Percentiles rank a stretch among this genome's conserved stretches.
phyloP scores from a whole-genome alignment of 805 yeast species.

The Metschnikowia vanudenii region DNA sequence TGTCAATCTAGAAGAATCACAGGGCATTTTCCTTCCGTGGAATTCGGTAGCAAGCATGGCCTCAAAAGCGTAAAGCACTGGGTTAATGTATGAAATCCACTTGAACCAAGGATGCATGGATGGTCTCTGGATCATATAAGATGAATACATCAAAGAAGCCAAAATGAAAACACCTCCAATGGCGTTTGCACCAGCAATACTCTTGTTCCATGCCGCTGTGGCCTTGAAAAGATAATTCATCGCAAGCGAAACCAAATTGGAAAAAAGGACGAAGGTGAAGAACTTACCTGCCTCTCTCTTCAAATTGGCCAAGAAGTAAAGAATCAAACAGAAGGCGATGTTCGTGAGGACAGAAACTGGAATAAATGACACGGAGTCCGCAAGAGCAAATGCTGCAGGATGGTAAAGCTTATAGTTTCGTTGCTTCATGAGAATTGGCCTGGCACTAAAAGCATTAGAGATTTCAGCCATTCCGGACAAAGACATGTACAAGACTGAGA shows the following conservation, averaged over 20 bases:
- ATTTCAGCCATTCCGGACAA: slow-evolving; percentile 51
- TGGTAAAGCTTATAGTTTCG: slow-evolving; percentile 29
- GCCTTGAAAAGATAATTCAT: slow-evolving; percentile 54
- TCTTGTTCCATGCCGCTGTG: slow-evolving; percentile 51
- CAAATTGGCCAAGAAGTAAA: slow-evolving; percentile 58
- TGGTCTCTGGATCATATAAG: slow-evolving; percentile 32
- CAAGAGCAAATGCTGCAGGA: slow-evolving; percentile 29
- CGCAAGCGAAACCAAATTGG: slow-evolving; percentile 48
- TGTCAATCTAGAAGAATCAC: slow-evolving; percentile 22
- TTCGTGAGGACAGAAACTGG: slow-evolving; percentile 43
- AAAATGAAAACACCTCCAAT: slow-evolving; percentile 48
- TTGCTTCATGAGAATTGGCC: slow-evolving; percentile 32
- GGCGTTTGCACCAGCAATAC: slow-evolving; percentile 57
- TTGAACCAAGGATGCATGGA: slow-evolving; percentile 37
- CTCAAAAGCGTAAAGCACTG: slow-evolving; percentile 30
- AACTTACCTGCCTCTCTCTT: slow-evolving; percentile 54
- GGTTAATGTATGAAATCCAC: slow-evolving; percentile 40
- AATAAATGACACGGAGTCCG: slow-evolving; percentile 22
- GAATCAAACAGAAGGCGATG: slow-evolving; percentile 45
- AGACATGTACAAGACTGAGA: slow-evolving; percentile 52
- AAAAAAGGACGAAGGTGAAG: slow-evolving; percentile 49
- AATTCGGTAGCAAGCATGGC: slow-evolving; percentile 31
- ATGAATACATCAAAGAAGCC: slow-evolving; percentile 31
- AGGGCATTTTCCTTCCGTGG: slow-evolving; percentile 30
- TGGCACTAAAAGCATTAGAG: slow-evolving; percentile 23